Evolutionary conservation across 257 asterid species (phyloP).

Genomic region (Scutellaria barbata): DNA sequence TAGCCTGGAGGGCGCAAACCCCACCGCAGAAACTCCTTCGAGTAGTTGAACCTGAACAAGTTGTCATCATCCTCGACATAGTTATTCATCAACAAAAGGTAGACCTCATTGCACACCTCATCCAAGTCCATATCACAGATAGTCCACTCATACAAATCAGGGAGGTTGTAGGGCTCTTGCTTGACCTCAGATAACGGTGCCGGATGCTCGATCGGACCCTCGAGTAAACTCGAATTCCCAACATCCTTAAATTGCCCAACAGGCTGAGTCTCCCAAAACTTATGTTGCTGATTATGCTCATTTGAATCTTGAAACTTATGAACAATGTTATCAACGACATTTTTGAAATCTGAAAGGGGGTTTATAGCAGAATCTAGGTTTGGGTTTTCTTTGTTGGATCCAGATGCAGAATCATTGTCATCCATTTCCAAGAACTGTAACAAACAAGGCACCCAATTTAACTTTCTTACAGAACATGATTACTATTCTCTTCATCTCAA

Average conservation of each 20-base stretch:
- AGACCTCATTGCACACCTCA: constrained; percentile 58
- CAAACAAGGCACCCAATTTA: not conserved
- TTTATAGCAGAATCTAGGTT: constrained; percentile 42
- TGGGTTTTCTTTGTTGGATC: constrained; percentile 43
- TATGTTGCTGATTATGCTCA: constrained; percentile 43
- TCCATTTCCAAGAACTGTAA: constrained; percentile 42
- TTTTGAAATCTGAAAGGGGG: constrained; percentile 36
- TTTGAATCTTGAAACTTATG: constrained; percentile 46
- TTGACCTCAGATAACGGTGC: constrained; percentile 54
- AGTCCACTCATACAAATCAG: constrained; percentile 56
- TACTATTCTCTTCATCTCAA: not conserved
- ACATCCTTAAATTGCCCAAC: constrained; percentile 61
- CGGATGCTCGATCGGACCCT: constrained; percentile 60
- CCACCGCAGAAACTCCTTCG: constrained; percentile 63
- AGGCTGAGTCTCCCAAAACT: constrained; percentile 67
- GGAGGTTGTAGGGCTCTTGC: constrained; percentile 65
- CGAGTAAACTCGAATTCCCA: constrained; percentile 51
- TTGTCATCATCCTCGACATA: constrained; percentile 65
- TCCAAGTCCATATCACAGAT: constrained; percentile 54
- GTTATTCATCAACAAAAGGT: constrained; percentile 47
- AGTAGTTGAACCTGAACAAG: constrained; percentile 60
- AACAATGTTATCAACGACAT: constrained; percentile 46
- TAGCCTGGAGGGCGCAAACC: constrained; percentile 58
- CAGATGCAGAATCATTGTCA: constrained; percentile 46
- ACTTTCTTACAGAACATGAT: not conserved